Conservation (phyloP, 441 rosid genomes). For the Omphalea diandra region DNA sequence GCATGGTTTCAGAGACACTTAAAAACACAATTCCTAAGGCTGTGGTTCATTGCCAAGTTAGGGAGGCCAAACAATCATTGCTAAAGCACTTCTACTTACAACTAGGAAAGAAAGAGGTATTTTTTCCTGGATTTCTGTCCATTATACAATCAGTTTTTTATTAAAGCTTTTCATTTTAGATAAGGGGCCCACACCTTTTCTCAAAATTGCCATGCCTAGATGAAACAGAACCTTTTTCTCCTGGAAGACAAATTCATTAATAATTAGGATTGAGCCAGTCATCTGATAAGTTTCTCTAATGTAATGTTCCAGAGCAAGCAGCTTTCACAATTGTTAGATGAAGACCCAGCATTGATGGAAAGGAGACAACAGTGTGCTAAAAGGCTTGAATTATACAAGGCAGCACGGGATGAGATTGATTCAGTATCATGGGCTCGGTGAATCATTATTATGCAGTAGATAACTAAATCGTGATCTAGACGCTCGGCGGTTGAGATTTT, state of each 20-base stretch:
- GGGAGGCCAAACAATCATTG: constrained; percentile 70
- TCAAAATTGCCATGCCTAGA: too few species aligned
- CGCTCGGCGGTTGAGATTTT: background rate
- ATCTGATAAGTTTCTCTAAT: background rate
- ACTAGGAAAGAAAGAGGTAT: constrained; percentile 77
- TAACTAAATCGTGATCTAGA: background rate
- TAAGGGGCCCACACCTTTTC: too few species aligned
- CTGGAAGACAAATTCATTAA: too few species aligned
- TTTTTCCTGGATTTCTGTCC: too few species aligned
- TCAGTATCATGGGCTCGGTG: constrained; percentile 86
- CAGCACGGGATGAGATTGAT: constrained; percentile 90
- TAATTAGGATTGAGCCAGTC: too few species aligned
- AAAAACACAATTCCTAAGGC: constrained; percentile 80
- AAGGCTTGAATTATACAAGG: constrained; percentile 89
- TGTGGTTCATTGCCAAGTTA: constrained; percentile 77
- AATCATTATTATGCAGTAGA: background rate
- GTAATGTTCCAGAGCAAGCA: constrained; percentile 61
- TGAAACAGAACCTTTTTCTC: too few species aligned
- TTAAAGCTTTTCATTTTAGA: too few species aligned
- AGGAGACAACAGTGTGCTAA: constrained; percentile 72
- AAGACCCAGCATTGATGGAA: constrained; percentile 92
- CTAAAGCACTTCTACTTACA: constrained; percentile 64
- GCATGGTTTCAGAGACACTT: constrained; percentile 79
- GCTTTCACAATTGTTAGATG: constrained; percentile 67
- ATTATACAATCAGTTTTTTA: too few species aligned